Evolutionary conservation across 805 yeast genomes (phyloP).

Genomic region (Pichia membranifaciens): DNA sequence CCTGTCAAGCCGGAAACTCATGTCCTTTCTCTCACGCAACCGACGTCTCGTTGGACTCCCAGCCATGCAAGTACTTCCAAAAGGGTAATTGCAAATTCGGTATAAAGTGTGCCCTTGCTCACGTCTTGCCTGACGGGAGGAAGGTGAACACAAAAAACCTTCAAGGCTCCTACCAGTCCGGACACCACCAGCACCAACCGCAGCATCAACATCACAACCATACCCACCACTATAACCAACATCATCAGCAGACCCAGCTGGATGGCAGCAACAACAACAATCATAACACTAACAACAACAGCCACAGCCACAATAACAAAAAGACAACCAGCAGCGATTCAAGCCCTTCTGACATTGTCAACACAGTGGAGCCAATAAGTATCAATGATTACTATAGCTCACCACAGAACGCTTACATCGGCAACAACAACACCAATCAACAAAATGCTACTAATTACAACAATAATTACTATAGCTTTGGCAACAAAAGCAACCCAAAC

Average conservation of each 20-base stretch:
- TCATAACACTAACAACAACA: no score
- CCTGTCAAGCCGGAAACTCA: conserved; percentile 88
- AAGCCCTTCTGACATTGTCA: conserved; percentile 4
- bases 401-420: background rate
- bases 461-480: background rate
- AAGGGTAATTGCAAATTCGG: conserved; percentile 98
- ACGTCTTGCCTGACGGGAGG: conserved; percentile 84
- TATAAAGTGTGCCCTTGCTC: conserved; percentile 88
- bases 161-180: conserved; percentile 15
- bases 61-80: conserved; percentile 88
- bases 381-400: background rate
- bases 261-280: no score
- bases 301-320: background rate
- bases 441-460: background rate
- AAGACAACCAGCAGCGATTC: background rate
- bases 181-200: background rate
- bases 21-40: conserved; percentile 87
- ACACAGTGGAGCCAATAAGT: conserved; percentile 8
- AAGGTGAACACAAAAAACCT: conserved; percentile 52
- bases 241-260: background rate
- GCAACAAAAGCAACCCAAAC: no score
- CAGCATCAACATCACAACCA: no score
- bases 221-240: background rate
- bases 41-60: conserved; percentile 46
- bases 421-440: conserved; percentile 3